Conservation (phyloP, 352 stramenopile species). For the Phytophthora boehmeriae region DNA sequence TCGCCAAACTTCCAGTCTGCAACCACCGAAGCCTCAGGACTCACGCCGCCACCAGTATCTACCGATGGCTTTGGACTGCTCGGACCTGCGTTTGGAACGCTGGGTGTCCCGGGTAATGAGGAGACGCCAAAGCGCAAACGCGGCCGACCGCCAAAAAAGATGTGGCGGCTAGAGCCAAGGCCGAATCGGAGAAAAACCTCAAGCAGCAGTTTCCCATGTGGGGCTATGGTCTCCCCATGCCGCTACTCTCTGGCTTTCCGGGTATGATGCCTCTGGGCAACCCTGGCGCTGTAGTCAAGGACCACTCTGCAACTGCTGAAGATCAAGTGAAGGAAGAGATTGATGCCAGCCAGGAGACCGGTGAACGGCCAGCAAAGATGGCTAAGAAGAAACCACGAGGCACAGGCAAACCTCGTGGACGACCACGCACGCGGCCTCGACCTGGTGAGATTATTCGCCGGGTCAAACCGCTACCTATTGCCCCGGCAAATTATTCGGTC, state of each 20-base stretch:
- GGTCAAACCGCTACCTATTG: slow-evolving; percentile 71
- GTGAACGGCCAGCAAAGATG: slow-evolving; percentile 41
- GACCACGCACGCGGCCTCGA: slow-evolving; percentile 71
- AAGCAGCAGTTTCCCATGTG: slow-evolving; percentile 76
- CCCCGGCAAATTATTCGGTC: slow-evolving; percentile 74
- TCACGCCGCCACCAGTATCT: slow-evolving; percentile 29
- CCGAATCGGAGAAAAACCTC: slow-evolving; percentile 55
- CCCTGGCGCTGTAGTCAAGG: slow-evolving; percentile 38
- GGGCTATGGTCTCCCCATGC: slow-evolving; percentile 64
- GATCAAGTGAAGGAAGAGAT: slow-evolving; percentile 33
- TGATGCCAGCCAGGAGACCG: slow-evolving; percentile 15
- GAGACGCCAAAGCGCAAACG: slow-evolving; percentile 73
- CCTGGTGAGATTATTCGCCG: slow-evolving; percentile 79
- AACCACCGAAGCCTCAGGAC: slow-evolving; percentile 29
- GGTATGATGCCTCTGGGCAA: slow-evolving; percentile 41
- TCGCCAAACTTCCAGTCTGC: slow-evolving; percentile 30
- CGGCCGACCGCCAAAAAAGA: slow-evolving; percentile 76
- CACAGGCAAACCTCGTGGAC: slow-evolving; percentile 72
- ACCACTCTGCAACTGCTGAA: slow-evolving; percentile 31
- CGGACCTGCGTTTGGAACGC: slow-evolving; percentile 25
- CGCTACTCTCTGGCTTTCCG: slow-evolving; percentile 50
- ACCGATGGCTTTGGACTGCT: slow-evolving; percentile 44
- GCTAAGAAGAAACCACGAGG: slow-evolving; percentile 81
- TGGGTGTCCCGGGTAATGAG: slow-evolving; percentile 38
- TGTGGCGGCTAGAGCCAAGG: slow-evolving; percentile 50